Percentiles rank a stretch among this genome's conserved stretches.
These are phyloP conservation scores for Colletotrichum sojae DNA, from an alignment of 2,329 filamentous ascomycete genomes.

Conservation along the genomic window DNA sequence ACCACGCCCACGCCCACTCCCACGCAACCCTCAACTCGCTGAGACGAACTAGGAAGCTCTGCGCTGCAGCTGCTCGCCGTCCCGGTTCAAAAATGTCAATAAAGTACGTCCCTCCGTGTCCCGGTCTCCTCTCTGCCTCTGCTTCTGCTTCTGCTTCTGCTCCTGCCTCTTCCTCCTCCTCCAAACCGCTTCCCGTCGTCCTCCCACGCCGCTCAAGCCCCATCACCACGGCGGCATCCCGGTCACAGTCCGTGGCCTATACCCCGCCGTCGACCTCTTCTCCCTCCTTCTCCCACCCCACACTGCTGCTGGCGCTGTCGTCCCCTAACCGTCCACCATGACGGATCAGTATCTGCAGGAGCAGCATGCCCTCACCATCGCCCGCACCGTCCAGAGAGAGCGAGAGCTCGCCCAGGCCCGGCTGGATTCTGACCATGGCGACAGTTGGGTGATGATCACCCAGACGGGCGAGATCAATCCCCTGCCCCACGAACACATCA, in stretches of 20 bases:
- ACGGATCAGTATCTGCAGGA: slow-evolving; percentile 53
- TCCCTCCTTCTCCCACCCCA: slow-evolving; percentile 34
- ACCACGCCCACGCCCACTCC: slow-evolving; percentile 37
- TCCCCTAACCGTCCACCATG: slow-evolving; percentile 56
- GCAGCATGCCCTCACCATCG: slow-evolving; percentile 60
- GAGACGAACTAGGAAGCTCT: slow-evolving; percentile 42
- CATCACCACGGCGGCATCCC: slow-evolving; percentile 39
- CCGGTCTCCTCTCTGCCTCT: slow-evolving; percentile 20
- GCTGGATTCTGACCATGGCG: slow-evolving; percentile 68
- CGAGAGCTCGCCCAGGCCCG: slow-evolving; percentile 42
- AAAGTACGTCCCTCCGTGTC: slow-evolving; percentile 61
- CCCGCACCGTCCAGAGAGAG: slow-evolving; percentile 53
- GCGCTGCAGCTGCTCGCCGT: slow-evolving; percentile 37
- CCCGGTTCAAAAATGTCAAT: slow-evolving; percentile 61
- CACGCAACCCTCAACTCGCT: slow-evolving; percentile 42
- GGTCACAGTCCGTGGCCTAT: slow-evolving; percentile 31
- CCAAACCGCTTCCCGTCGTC: not conserved
- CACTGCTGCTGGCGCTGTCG: not conserved
- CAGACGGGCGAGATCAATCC: slow-evolving; percentile 82
- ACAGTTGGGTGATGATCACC: slow-evolving; percentile 92
- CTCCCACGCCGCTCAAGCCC: slow-evolving; percentile 29
- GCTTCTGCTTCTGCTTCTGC: slow-evolving; percentile 20
- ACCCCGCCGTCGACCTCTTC: slow-evolving; percentile 38
- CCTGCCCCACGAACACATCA: slow-evolving; percentile 85
- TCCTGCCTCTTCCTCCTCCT: slow-evolving; percentile 11